A percentile compares a stretch with the other conserved stretches of the same genome.
Evolutionary conservation across 164 flowering plant genomes (phyloP).

Genomic region (Chimonanthus salicifolius): DNA sequence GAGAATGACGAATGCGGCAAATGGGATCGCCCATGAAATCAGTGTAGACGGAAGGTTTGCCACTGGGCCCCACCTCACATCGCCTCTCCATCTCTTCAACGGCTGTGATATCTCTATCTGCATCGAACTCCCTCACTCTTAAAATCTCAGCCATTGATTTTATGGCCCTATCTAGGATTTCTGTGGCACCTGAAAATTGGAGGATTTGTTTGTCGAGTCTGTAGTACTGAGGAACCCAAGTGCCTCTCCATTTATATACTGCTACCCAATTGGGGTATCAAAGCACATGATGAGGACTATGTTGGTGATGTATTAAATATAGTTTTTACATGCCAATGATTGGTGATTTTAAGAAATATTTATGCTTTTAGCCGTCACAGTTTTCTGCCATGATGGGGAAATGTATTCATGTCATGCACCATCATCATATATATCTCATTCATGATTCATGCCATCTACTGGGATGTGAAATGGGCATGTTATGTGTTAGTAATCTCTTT

Average conservation of each 20-base stretch:
- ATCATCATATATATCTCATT: too few species aligned
- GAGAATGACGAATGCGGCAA: constrained; percentile 46
- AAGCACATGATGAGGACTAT: background rate
- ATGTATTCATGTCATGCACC: too few species aligned
- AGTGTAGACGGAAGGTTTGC: constrained; percentile 48
- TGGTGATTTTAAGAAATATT: background rate
- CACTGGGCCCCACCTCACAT: constrained; percentile 50
- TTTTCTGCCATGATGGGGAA: background rate
- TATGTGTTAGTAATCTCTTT: background rate
- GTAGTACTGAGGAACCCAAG: background rate
- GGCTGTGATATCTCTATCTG: constrained; percentile 34
- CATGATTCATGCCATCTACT: background rate
- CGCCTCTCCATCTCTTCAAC: constrained; percentile 57
- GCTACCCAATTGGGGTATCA: background rate
- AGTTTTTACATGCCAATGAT: background rate
- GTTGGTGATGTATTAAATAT: background rate
- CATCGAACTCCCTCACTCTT: constrained; percentile 50
- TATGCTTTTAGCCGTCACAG: background rate
- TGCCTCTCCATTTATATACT: background rate
- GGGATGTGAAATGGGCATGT: background rate
- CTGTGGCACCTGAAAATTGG: background rate
- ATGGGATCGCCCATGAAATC: constrained; percentile 73
- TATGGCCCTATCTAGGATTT: background rate
- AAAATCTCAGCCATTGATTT: background rate
- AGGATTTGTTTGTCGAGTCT: background rate